Evolutionary conservation across 75 land plant genomes (phyloP), one percentile per base, ranked within the genome.

Genomic region (Gnetum montanum): DNA sequence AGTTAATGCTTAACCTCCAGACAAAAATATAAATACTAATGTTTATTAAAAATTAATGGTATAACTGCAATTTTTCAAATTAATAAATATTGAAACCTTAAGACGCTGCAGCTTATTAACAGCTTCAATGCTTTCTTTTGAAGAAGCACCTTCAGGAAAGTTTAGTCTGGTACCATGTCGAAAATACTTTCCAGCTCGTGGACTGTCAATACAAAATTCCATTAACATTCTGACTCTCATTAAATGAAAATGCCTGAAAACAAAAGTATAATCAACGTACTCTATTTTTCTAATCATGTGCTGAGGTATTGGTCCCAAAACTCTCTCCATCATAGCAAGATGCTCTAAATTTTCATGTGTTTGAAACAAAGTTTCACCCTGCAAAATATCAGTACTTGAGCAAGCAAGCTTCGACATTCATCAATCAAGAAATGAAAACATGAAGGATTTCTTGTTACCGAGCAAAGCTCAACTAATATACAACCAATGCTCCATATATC

Each of bases 401-500:
- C 43, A 41, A 8, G 8, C 1, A 10, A 15, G 18, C 43, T 41
- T 18, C 1, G 4, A 15, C 13, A 41, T 18, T 41, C 16, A 41
- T 12, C 41, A 38, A 41, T 6, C 43, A 40, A 40, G n/a, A 16
- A 16, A 13, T 2, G n/a, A 2, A 40, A 40, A 40, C n/a, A 3
- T 0, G n/a, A 4, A 27, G 34, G 30, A 6, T 44, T 6, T 26
- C 12, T 52, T 6, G 63, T 53, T 77, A 88, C 96, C 66, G 83
- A 67, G 69, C 90, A 86, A 16, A 90, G 66, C 46, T 90, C 96
- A 19, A 76, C 79, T n/a, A 86, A 63, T 22, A 90, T 90, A 53
- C 96, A 90, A 6, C 96, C 96, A 37, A 86, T 63, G 44, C 96
- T 90, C 96, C 96, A 86, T 16, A 90, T 66, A 62, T 90, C 91